Evolutionary conservation across 805 yeast genomes (phyloP), one percentile per base, ranked within the genome.

Genomic region (Candida railenensis): DNA sequence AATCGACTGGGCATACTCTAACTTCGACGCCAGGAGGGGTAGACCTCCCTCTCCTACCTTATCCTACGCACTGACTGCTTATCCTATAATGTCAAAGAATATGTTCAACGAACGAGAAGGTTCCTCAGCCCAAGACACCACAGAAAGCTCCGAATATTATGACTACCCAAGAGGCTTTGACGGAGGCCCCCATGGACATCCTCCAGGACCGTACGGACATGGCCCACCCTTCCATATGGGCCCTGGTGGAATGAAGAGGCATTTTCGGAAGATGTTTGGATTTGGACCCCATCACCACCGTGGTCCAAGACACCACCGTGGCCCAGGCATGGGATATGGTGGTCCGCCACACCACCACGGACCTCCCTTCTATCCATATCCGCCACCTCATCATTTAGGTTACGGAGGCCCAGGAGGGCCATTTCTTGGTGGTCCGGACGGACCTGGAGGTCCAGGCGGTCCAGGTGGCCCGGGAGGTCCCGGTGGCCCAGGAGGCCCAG

Each of bases 31-130:
- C 14, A 30, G 22, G 30, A 41, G 30, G 18, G 16, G 32, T 9
- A 18, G 45, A 4, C 41, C 48, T 9, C 20, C 22, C 16, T 46
- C 51, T 2, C 51, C 51, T 3, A 40, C 51, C 3, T 22, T 45
- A 18, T 41, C 48, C 12, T 45, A 45, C 20, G 34, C 48, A 3
- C 32, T 38, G 22, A 30, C 22, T n/a, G 40, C 38, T 3, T 40
- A 34, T 22, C 41, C 46, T 4, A 15, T 39, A 14, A 21, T 15
- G 20, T 21, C 34, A 5, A 25, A 25, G 30, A 39, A 39, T 22
- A 22, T 14, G 21, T 39, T 19, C 30, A 22, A 22, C 20, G 22
- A 11, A 8, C 16, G 22, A 18, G 22, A 11, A 3, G 39, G 39
- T 9, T 36, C 39, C 18, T 36, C 39, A 8, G 16, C 22, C 33